Evolutionary conservation across 768 basidiomycete genomes (phyloP), one percentile per base, ranked within the genome.

Genomic region (Boletus rubroflammeus): DNA sequence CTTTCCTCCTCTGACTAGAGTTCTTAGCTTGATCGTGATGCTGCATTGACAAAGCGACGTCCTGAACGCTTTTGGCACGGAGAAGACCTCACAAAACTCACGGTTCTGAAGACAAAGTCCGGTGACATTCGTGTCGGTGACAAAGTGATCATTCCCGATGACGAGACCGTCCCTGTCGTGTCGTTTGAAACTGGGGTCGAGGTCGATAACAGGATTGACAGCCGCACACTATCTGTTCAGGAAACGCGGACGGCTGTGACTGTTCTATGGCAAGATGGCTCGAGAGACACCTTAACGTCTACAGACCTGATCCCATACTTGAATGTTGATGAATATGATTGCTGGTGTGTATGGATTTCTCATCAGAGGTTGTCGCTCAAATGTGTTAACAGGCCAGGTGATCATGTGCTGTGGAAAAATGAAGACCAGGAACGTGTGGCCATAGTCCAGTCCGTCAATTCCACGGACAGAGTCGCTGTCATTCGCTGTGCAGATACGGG

Each of bases 271-370:
- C 94, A 97, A 74, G 85, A 92, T 66, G 93, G 93, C 23, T 78
- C 75, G 19, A 74, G 69, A 46, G 88, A 93, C 70, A 78, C 74
- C 3, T 51, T 87, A 36, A 77, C 72, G 42, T 79, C 90, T 23
- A 80, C 76, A 10, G 78, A 84, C 21, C 72, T 95, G 19, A 83
- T 94, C 40, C 93, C 92, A 3, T 88, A 95, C 66, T 67, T 88
- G 48, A 91, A 91, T 56, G 82, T 92, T 10, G 94, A 96, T 68
- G 94, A 97, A 71, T 91, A 90, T 67, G 94, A 93, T 67, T 91
- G 86, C 68, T 94, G 90, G 89, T 90, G 60, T 63, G 85, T 69
- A 28, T 23, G 13, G 10, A 11, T 47, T 41, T 4, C 9, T 53
- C 44, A 8, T 42, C 19, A 28, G 41, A 19, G 10, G 10, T 29